Conservation (phyloP, 2,329 filamentous ascomycete species). For the Endothia cerciana region DNA sequence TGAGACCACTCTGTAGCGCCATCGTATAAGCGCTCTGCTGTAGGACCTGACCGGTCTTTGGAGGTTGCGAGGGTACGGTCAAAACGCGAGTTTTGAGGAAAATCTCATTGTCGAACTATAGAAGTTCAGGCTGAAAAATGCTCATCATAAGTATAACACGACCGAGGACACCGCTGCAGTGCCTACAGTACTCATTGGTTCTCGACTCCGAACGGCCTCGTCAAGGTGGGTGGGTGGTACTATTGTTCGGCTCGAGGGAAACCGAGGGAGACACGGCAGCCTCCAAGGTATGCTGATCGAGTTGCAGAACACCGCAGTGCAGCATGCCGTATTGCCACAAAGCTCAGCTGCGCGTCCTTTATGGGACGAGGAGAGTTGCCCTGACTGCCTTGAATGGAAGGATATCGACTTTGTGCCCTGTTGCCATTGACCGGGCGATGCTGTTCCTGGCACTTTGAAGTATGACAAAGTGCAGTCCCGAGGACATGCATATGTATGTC, state of each 20-base stretch:
- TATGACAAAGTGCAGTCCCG: not conserved
- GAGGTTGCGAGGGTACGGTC: not conserved
- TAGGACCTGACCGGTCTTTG: not conserved
- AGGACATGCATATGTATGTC: not conserved
- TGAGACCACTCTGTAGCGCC: constrained; percentile 6
- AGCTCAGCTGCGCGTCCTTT: not conserved
- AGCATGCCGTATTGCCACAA: constrained; percentile 8
- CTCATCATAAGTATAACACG: not conserved
- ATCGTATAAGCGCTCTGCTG: not conserved
- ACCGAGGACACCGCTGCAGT: not conserved
- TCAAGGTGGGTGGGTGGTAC: constrained; percentile 2
- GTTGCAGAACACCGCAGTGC: constrained; percentile 7
- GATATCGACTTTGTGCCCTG: not conserved
- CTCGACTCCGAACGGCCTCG: not conserved
- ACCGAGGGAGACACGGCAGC: not conserved
- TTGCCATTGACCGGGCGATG: not conserved
- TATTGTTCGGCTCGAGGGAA: not conserved
- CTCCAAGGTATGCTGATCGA: not conserved
- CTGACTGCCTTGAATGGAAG: not conserved
- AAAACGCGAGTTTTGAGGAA: not conserved
- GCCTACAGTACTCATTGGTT: not conserved
- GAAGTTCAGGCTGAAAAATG: not conserved
- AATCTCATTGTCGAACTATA: not conserved
- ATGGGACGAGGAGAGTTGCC: not conserved
- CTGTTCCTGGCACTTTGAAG: not conserved